Evolutionary conservation across 352 stramenopile genomes (phyloP).

Genomic region (Globisporangium spiculum): DNA sequence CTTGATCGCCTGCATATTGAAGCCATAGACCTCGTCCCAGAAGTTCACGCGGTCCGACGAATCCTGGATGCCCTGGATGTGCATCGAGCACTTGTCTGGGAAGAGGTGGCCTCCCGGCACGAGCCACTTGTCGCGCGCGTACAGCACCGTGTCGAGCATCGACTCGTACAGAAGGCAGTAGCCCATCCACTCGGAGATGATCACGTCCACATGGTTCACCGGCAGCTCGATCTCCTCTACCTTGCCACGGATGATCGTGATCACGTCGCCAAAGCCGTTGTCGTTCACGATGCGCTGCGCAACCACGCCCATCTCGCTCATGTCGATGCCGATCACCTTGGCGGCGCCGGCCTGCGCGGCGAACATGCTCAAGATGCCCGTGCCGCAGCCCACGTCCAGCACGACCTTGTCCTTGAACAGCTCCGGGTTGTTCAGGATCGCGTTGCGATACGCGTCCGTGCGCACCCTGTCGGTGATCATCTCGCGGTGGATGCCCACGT

Average conservation of each 20-base stretch:
- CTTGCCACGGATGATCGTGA: slow-evolving; percentile 96
- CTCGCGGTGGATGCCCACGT: slow-evolving; percentile 98
- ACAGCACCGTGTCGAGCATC: slow-evolving; percentile 97
- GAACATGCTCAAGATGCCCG: slow-evolving; percentile 98
- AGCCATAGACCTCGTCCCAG: slow-evolving; percentile 98
- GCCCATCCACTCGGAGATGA: slow-evolving; percentile 99
- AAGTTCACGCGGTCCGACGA: slow-evolving; percentile 80
- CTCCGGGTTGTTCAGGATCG: slow-evolving; percentile 96
- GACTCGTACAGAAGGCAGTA: slow-evolving; percentile 98
- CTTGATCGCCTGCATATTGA: slow-evolving; percentile 97
- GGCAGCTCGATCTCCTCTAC: slow-evolving; percentile 92
- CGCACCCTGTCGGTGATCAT: slow-evolving; percentile 90
- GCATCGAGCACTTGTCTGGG: slow-evolving; percentile 96
- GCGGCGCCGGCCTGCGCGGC: slow-evolving; percentile 87
- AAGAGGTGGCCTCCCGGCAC: slow-evolving; percentile 93
- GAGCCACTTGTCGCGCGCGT: slow-evolving; percentile 96
- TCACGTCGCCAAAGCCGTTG: slow-evolving; percentile 89
- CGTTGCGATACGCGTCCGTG: slow-evolving; percentile 96
- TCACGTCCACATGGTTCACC: slow-evolving; percentile 95
- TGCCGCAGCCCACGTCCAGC: slow-evolving; percentile 97
- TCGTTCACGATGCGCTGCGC: slow-evolving; percentile 92
- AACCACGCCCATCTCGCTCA: slow-evolving; percentile 93
- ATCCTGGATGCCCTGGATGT: slow-evolving; percentile 81
- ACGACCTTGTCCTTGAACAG: slow-evolving; percentile 97
- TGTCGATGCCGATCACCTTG: slow-evolving; percentile 95